These are phyloP conservation scores for Cladosporium velox DNA, from an alignment of 2,329 filamentous ascomycete genomes.

Conservation along the genomic window DNA sequence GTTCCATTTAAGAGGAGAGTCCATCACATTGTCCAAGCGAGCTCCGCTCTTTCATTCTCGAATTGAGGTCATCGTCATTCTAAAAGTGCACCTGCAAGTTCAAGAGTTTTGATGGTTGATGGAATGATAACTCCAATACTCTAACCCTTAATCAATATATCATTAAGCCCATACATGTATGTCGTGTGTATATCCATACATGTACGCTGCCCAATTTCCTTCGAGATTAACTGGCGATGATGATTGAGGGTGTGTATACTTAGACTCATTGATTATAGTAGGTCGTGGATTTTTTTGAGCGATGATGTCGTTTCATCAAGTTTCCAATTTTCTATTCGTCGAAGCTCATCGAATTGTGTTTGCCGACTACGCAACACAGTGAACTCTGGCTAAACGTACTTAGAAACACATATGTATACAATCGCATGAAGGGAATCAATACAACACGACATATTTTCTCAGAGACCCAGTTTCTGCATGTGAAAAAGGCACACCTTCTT, in stretches of 20 bases:
- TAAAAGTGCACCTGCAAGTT: background rate
- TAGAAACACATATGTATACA: too few species aligned
- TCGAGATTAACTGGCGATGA: background rate
- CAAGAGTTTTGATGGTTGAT: background rate
- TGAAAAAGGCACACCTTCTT: background rate
- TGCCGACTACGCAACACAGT: too few species aligned
- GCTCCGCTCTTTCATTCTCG: background rate
- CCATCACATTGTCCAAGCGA: background rate
- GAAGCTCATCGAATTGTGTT: too few species aligned
- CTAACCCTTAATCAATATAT: background rate
- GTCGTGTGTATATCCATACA: background rate
- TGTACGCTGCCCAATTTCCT: background rate
- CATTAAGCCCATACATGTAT: background rate
- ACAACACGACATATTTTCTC: too few species aligned
- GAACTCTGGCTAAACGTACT: too few species aligned
- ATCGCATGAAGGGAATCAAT: too few species aligned
- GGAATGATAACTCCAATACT: background rate
- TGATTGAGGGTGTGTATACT: too few species aligned
- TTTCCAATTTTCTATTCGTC: too few species aligned
- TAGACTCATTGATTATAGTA: too few species aligned
- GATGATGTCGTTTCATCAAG: too few species aligned
- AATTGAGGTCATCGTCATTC: background rate
- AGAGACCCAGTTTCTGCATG: too few species aligned
- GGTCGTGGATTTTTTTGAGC: too few species aligned
- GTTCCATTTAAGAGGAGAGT: background rate